Evolutionary conservation across 108 stramenopile genomes (phyloP).

Genomic region (Cyclotella kingstonii): DNA sequence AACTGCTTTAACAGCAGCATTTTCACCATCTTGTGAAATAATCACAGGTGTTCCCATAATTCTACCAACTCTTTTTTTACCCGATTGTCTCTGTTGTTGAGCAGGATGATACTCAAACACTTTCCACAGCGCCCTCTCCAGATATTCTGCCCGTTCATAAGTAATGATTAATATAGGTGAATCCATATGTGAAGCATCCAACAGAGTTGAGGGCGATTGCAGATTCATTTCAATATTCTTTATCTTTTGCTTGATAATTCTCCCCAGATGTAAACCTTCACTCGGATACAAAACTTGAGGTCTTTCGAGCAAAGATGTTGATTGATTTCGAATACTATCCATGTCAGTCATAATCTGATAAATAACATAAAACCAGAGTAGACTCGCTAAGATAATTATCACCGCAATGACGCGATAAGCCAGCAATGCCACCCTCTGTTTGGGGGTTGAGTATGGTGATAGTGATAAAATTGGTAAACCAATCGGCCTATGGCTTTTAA

Average conservation of each 20-base stretch:
- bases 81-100: constrained; percentile 16
- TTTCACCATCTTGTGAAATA: constrained; percentile 81
- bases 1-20: constrained; percentile 44
- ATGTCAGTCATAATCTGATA: constrained; percentile 24
- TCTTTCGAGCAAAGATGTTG: constrained; percentile 10
- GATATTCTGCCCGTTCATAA: constrained; percentile 74
- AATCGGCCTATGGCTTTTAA: constrained; percentile 1
- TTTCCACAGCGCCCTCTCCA: constrained; percentile 59
- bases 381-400: constrained; percentile 21
- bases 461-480: background rate
- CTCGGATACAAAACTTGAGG: constrained; percentile 10
- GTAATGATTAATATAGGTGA: constrained; percentile 82
- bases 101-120: constrained; percentile 55
- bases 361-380: constrained; percentile 27
- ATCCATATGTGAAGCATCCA: constrained; percentile 31
- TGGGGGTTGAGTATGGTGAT: background rate
- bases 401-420: constrained; percentile 24
- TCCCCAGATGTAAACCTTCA: background rate
- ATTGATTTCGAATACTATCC: background rate
- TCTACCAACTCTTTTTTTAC: constrained; percentile 28
- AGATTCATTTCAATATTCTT: constrained; percentile 8
- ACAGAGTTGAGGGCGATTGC: constrained; percentile 4
- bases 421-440: constrained; percentile 1
- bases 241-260: constrained; percentile 16
- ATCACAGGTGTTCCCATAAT: constrained; percentile 66